Evolutionary conservation across 2,329 filamentous ascomycete genomes (phyloP), one percentile per base, ranked within the genome.

Genomic region (Geosmithia putterillii): DNA sequence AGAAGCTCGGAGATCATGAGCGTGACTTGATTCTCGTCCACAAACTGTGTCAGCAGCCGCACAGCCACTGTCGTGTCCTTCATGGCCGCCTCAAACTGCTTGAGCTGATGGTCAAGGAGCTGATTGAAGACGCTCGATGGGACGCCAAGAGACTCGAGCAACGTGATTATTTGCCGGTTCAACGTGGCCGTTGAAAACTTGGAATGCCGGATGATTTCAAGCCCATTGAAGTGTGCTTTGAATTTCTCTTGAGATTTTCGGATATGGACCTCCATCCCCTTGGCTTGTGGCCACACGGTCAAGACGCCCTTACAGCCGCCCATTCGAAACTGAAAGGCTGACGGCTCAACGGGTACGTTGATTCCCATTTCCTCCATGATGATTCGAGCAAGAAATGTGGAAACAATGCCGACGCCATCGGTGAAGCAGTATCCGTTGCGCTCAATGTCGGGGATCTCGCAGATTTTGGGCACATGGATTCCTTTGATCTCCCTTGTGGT

Each of bases 351-450:
- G 2, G 72, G 61, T 12, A 70, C 70, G 18, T 69, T 63, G 23
- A 88, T 57, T 1, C 73, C 72, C 47, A 94, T 75, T 49, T 92
- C 83, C 14, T 75, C 66, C 8, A 81, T 74, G 38, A 94, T 77
- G 62, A 92, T 76, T 22, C 78, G 67, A 0, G 88, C 85, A 19
- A 95, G 66, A 46, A 86, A 81, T 0, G 62, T 64, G 0, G 90
- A 95, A n/a, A 98, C 86, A 56, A 87, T 94, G 1, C 92, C 92
- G 3, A 96, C 85, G 0, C 92, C 92, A 54, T 98, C 92, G 0
- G 85, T 92, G 57, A 96, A 98, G 47, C 69, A 83, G 54, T 77
- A 80, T 0, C 69, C 74, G 40, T 84, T 79, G 2, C 72, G 70
- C 46, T 79, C 67, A 18, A 96, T 74, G 50, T 96, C 92, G 1